Base-by-base conservation (phyloP, 2,329 filamentous ascomycete genomes). In the Elsinoe batatas region DNA sequence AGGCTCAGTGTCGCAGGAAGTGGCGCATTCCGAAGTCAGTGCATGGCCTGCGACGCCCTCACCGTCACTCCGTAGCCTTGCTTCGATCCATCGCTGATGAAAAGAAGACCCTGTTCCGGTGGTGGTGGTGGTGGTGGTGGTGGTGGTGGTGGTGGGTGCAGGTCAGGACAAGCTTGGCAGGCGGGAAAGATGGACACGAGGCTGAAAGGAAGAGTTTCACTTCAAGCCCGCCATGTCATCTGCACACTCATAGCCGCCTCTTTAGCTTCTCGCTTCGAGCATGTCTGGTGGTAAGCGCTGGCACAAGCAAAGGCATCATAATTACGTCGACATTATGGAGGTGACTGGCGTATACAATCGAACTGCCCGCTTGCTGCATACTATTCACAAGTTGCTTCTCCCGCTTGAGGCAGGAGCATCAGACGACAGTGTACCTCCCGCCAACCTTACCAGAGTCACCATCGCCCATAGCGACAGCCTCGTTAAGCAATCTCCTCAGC, bases 401-500 rank as follows among this genome's bases (percentile, higher is more conserved):
- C 49, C 26, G 26, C 26, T 8, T 30, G 4, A 7, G 26, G 7
- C 3, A 8, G 26, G 26, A 30, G 12, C 13, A 37, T 44, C 32
- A 55, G 8, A 89, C 82, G 64, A 97, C 89, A 44, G 82, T 94
- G 68, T 97, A 98, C 64, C 91, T 81, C 50, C 69, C 69, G 57
- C 88, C 88, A 18, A 83, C 83, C 1, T 88, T 85, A 60, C 90
- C 80, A 58, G 82, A 84, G 67, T 93, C 86, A n/a, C 87, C 85
- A 64, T 96, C 91, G 22, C 86, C 88, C 10, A 91, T 90, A 12
- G 89, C 89, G 0, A 91, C 95, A 11, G 88, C 93, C 71, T 97
- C 93, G 68, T 86, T 89, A 63, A 98, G 73, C 65, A 96, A 74
- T 46, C 91, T 81, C 67, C 90, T 91, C 61, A 98, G 78, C 72